Evolutionary conservation across 1,139 yeast species (phyloP).

Genomic region (Suhomyces wounanorum): DNA sequence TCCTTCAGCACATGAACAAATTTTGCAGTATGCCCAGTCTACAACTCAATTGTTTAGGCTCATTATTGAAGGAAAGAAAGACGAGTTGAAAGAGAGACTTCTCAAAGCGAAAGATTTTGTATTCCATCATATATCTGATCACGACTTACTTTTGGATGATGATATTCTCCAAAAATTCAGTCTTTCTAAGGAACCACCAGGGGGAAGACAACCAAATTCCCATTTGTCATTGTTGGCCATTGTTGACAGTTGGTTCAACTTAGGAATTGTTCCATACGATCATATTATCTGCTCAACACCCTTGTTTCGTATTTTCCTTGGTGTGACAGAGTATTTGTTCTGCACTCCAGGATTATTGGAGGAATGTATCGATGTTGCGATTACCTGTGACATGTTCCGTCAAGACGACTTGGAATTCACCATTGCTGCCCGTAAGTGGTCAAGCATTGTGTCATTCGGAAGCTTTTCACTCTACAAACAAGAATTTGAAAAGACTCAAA

Average conservation of each 20-base stretch:
- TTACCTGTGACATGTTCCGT: conserved; percentile 67
- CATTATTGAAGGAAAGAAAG: conserved; percentile 70
- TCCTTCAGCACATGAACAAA: conserved; percentile 91
- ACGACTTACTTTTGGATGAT: conserved; percentile 72
- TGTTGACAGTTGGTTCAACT: conserved; percentile 89
- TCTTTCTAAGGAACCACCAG: conserved; percentile 70
- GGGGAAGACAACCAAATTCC: conserved; percentile 74
- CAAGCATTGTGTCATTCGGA: conserved; percentile 75
- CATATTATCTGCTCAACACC: conserved; percentile 98
- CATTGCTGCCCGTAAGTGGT: conserved; percentile 83
- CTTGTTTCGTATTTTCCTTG: conserved; percentile 81
- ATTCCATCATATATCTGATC: conserved; percentile 62
- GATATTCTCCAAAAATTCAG: conserved; percentile 78
- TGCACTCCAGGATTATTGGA: conserved; percentile 82
- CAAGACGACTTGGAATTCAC: conserved; percentile 86
- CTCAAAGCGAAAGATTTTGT: conserved; percentile 70
- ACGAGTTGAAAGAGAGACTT: conserved; percentile 60
- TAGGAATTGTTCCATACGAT: conserved; percentile 88
- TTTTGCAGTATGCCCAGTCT: conserved; percentile 84
- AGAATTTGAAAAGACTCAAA: conserved; percentile 77
- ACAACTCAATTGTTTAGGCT: conserved; percentile 80
- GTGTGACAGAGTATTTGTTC: conserved; percentile 90
- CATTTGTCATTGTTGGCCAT: conserved; percentile 86
- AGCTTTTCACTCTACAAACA: conserved; percentile 70
- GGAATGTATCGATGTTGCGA: conserved; percentile 72